Evolutionary conservation across 768 basidiomycete genomes (phyloP), one percentile per base, ranked within the genome.

Genomic region (Trametes maxima): DNA sequence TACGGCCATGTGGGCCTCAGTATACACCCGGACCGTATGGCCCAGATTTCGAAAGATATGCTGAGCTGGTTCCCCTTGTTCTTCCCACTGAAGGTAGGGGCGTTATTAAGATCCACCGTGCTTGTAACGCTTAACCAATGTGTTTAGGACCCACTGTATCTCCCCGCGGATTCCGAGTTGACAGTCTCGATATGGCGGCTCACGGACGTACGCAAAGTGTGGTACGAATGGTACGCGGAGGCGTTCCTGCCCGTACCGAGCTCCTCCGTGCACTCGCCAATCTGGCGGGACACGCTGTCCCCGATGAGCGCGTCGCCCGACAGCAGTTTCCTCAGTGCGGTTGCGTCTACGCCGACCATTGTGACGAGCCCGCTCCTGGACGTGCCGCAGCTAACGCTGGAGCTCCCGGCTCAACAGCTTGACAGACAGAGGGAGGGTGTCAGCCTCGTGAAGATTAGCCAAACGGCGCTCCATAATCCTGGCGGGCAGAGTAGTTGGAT

Each of bases 221-320:
- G 97, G 97, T 98, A 98, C 75, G 97, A 98, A 75, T 99, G 97
- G 97, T 88, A 90, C 70, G 95, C 94, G 0, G 95, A 98, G 69
- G 88, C 94, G 17, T 98, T 92, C 77, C 78, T 98, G 54, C 85
- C 90, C 5, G 78, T 88, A 17, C 79, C 83, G 24, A 60, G 64
- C 36, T 73, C 73, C 37, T 69, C 73, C 5, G 60, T 73, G 16
- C 71, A 72, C 36, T 72, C 70, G 62, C 74, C 77, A 11, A 69
- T 73, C 45, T 74, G 45, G 69, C 67, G 22, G 49, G 60, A 67
- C 47, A 47, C 50, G 54, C 51, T 57, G 43, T 63, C 58, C 54
- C 67, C 53, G 60, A 71, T 60, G 65, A 67, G 19, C 61, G 39
- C 28, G 68, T 69, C 57, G 8, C 54, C 42, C 43, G 68, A 45